These are phyloP conservation scores for Thelonectria discophora DNA, from an alignment of 2,329 filamentous ascomycete genomes.

Conservation along the genomic window DNA sequence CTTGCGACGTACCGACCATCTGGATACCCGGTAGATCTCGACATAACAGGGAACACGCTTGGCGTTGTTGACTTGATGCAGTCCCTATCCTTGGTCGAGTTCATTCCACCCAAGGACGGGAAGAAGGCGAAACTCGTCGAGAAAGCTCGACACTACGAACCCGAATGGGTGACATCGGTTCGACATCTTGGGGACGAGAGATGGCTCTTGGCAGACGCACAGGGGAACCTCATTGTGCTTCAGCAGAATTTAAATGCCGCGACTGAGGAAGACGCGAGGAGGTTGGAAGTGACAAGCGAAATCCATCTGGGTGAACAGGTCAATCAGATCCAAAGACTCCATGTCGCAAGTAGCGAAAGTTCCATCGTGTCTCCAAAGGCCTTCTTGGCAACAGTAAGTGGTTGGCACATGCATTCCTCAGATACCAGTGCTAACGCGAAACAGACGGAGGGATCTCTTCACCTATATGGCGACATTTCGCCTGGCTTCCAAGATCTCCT, in stretches of 20 bases:
- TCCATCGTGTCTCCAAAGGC: constrained; percentile 81
- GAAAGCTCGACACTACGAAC: constrained; percentile 81
- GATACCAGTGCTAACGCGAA: constrained; percentile 24
- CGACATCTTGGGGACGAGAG: constrained; percentile 75
- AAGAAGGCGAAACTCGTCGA: constrained; percentile 73
- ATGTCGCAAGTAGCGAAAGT: constrained; percentile 69
- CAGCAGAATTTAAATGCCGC: constrained; percentile 76
- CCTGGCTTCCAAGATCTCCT: constrained; percentile 79
- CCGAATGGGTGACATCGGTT: constrained; percentile 83
- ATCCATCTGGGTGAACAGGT: constrained; percentile 92
- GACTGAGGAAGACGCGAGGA: constrained; percentile 75
- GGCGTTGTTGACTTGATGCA: constrained; percentile 95
- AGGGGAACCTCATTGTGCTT: constrained; percentile 88
- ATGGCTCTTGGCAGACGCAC: constrained; percentile 85
- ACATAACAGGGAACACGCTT: constrained; percentile 77
- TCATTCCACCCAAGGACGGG: constrained; percentile 64
- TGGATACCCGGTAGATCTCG: constrained; percentile 84
- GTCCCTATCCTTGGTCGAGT: constrained; percentile 82
- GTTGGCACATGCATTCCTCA: background rate
- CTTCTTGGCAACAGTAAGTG: constrained; percentile 84
- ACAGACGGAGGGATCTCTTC: constrained; percentile 89
- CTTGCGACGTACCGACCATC: constrained; percentile 81
- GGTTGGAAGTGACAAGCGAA: constrained; percentile 79
- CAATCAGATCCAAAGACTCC: constrained; percentile 82
- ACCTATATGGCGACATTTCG: constrained; percentile 84